phyloP scores from a whole-genome alignment of 805 yeast species.

The Sugiyamaella lignohabitans region DNA sequence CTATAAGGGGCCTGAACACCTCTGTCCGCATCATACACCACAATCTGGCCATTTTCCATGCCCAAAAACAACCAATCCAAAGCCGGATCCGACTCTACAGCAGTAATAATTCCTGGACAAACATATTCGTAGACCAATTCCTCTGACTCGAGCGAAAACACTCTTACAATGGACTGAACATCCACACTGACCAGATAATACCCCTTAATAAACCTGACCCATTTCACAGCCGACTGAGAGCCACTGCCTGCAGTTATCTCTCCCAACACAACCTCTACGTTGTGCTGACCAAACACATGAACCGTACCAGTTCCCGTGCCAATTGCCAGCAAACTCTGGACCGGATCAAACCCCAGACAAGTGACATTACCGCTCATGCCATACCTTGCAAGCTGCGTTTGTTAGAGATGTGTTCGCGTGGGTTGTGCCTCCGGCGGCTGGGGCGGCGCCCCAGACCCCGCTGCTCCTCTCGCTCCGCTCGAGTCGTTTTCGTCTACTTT shows the following conservation, averaged over 20 bases:
- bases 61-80: conserved; percentile 85
- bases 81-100: conserved; percentile 75
- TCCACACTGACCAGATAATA: conserved; percentile 73
- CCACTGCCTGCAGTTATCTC: conserved; percentile 37
- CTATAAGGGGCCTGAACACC: conserved; percentile 58
- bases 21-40: conserved; percentile 77
- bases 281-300: conserved; percentile 76
- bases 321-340: conserved; percentile 77
- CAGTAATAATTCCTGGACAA: conserved; percentile 60
- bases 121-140: conserved; percentile 52
- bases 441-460: no score
- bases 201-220: conserved; percentile 68
- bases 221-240: conserved; percentile 31
- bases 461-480: no score
- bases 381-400: conserved; percentile 33
- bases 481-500: no score
- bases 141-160: conserved; percentile 64
- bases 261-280: conserved; percentile 59
- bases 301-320: conserved; percentile 66
- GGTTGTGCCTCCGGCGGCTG: no score
- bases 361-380: conserved; percentile 62
- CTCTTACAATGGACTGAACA: conserved; percentile 50
- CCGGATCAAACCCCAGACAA: conserved; percentile 75
- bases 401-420: conserved; percentile 7
- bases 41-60: conserved; percentile 62